Evolutionary conservation across 208 protist species (phyloP).

Genomic region (Leishmania guyanensis): DNA sequence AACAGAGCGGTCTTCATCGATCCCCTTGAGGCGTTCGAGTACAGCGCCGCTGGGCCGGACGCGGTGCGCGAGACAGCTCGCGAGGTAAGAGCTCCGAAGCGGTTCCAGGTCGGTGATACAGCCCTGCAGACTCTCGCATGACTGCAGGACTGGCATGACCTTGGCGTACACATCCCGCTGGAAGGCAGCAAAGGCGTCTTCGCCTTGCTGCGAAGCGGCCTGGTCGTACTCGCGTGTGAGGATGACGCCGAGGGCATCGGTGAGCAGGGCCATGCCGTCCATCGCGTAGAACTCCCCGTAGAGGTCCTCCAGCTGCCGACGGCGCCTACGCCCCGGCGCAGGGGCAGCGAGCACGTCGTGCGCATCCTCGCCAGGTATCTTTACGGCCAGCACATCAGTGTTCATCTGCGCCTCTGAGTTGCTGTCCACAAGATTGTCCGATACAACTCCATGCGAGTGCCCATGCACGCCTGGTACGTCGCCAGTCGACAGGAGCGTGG

Average conservation of each 20-base stretch:
- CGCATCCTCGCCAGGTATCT: not conserved
- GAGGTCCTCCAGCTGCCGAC: constrained; percentile 39
- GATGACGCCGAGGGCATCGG: constrained; percentile 50
- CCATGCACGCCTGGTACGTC: not conserved
- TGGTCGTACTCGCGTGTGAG: constrained; percentile 66
- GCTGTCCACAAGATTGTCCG: not conserved
- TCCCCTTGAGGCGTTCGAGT: constrained; percentile 36
- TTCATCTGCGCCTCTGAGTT: not conserved
- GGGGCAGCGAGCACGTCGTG: not conserved
- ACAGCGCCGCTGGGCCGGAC: constrained; percentile 51
- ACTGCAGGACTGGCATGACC: constrained; percentile 33
- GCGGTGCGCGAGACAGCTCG: constrained; percentile 44
- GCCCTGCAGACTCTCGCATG: constrained; percentile 38
- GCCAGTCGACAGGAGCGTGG: not conserved
- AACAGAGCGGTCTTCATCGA: constrained; percentile 22
- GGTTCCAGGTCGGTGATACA: constrained; percentile 32
- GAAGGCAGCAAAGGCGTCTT: constrained; percentile 40
- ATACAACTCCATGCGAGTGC: not conserved
- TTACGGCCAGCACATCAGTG: not conserved
- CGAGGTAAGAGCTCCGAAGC: constrained; percentile 66
- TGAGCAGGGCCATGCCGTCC: constrained; percentile 58
- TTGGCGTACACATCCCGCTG: constrained; percentile 35
- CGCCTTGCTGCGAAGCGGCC: not conserved
- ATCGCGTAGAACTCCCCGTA: constrained; percentile 48
- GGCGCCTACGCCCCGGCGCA: constrained; percentile 9